Base-by-base conservation (phyloP, 169 alveolate species). In the Plasmodium sp. region DNA sequence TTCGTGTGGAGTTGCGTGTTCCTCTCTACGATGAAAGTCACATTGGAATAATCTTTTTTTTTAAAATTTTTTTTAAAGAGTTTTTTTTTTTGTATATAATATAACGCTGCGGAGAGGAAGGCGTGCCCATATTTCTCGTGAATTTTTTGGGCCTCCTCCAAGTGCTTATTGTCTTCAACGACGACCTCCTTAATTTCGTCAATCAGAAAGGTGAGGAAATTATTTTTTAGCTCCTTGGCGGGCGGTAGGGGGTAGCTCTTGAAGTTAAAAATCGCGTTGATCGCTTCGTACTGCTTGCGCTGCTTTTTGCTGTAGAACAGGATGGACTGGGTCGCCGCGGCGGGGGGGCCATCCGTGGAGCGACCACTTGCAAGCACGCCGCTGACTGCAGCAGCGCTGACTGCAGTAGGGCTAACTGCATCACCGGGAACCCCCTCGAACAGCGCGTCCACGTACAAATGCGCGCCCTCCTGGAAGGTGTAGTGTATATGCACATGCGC, bases 41-140 rank as follows among this genome's bases (percentile, higher is more conserved):
- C 58, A 80, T 80, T 80, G 18, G 81, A 56, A 80, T 41, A 80
- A 71, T 43, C 79, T 71, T 81, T 91, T 34, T 71, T 72, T 31
- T 71, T 91, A 0, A 67, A 67, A 48, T 77, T 91, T 41, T 81
- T 81, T 45, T 67, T 67, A 48, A 67, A 91, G 54, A 91, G 36
- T 39, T 91, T 91, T 56, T 91, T 91, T 81, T 91, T 82, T 54
- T 81, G 91, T 71, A 91, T 91, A 91, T 91, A 91, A 51, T 91
- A 72, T 91, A 91, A 77, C n/a, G 95, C 54, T 16, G 95, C 95
- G 9, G 95, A 91, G 41, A 91, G 71, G 75, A 91, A 91, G 16
- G 74, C 5, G 31, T 81, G 84, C 14, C 92, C 95, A 81, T 91
- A 91, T 39, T 91, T 81, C 71, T 91, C 73, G 81, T 72, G 75